A percentile compares a stretch with the other conserved stretches of the same genome.
phyloP scores from a whole-genome alignment of 345 rosid species.

The Xanthoceras sorbifolium region DNA sequence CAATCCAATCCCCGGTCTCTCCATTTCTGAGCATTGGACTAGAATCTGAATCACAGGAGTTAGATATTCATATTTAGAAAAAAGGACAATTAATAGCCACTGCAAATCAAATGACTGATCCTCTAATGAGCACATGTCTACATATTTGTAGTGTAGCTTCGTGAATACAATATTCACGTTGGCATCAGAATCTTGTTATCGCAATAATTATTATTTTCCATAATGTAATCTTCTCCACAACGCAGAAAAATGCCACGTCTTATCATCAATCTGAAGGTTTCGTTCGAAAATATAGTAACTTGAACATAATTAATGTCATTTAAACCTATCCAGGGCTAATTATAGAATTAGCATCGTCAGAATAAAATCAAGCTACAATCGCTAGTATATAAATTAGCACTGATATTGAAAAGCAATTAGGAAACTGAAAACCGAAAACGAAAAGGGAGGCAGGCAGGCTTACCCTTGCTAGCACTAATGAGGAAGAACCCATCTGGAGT shows the following conservation, averaged over 20 bases:
- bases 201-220: neutral
- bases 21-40: conserved; percentile 54
- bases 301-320: neutral
- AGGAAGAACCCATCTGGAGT: conserved; percentile 88
- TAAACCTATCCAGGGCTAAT: neutral
- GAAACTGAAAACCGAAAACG: neutral
- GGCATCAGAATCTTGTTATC: too few relatives aligned
- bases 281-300: neutral
- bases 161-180: too few relatives aligned
- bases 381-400: neutral
- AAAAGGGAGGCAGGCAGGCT: neutral
- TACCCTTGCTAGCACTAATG: conserved; percentile 87
- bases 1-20: conserved; percentile 55
- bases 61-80: neutral
- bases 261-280: neutral
- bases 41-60: conserved; percentile 33
- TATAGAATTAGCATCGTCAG: neutral
- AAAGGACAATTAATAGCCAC: neutral
- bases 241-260: too few relatives aligned
- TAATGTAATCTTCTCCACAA: neutral
- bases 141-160: too few relatives aligned
- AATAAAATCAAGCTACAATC: neutral
- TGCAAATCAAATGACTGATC: neutral
- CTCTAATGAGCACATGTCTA: neutral
- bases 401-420: neutral